Base-by-base conservation (phyloP, 2,329 filamentous ascomycete genomes). In the Verticillium klebahnii region DNA sequence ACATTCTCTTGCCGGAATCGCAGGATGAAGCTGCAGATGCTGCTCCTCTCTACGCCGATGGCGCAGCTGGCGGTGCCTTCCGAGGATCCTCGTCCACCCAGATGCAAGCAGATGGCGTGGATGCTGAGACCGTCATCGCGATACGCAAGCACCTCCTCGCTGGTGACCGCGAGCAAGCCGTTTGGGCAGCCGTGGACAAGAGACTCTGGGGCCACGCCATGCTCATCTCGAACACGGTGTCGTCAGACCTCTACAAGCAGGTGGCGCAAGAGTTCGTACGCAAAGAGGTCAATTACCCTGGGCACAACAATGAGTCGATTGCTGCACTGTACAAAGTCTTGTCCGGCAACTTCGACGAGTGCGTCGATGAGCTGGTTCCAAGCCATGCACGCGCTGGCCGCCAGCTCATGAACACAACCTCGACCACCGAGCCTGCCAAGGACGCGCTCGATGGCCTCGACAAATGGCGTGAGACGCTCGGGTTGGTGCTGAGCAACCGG, bases 171-270 rank as follows among this genome's bases (percentile, higher is more conserved):
- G 93, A 97, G 70, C 92, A 93, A 67, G 95, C 95, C 5, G 91
- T 96, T 0, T 98, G 94, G 94, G 83, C 90, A 66, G 93, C 95
- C 5, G 94, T 93, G 36, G 95, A 99, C 73, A 93, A 93, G 73
- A 87, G 93, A 57, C 80, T 99, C 2, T 99, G 96, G 96, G 95
- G 92, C 2, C 96, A 99, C 74, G 96, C 95, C 3, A 90, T 99
- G 84, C 82, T 99, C 23, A 89, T 99, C 39, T 90, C 95, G 1
- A 85, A 87, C 64, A 88, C 87, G 0, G 74, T 96, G 76, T 95
- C 92, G 1, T 81, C 91, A 57, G 90, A 92, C 25, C 81, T 96
- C 2, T 98, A 96, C 85, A 96, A 93, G 73, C 91, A 96, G 72
- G 93, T 99, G 31, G 87, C 93, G 0, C 93, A 96, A 70, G 95